phyloP scores from a whole-genome alignment of 225 moss, liverwort and hornwort genomes.

The Sphagnum contortum region DNA sequence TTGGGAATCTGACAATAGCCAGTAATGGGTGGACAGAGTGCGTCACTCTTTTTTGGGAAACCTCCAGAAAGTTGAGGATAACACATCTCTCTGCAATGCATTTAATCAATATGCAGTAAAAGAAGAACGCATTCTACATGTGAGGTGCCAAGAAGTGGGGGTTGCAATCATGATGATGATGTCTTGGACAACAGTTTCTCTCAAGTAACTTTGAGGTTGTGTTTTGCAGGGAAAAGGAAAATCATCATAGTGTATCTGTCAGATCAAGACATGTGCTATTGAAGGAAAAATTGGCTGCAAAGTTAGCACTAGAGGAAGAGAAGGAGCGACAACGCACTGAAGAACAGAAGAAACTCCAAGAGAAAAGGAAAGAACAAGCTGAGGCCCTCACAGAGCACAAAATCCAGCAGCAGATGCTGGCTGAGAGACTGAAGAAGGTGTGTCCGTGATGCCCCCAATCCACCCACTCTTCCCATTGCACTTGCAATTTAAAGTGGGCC shows the following conservation, averaged over 20 bases:
- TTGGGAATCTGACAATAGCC: slow-evolving; percentile 46
- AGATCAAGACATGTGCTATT: slow-evolving; percentile 60
- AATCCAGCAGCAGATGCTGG: slow-evolving; percentile 52
- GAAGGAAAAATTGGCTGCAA: slow-evolving; percentile 58
- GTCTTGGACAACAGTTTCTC: too few species aligned
- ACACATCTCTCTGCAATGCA: too few species aligned
- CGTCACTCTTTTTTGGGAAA: too few species aligned
- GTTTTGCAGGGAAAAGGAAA: slow-evolving; percentile 54
- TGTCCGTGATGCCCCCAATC: background rate
- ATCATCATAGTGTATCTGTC: slow-evolving; percentile 30
- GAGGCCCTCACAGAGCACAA: slow-evolving; percentile 59
- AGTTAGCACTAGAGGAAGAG: slow-evolving; percentile 65
- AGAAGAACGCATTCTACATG: too few species aligned
- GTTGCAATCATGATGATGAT: too few species aligned
- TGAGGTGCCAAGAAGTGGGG: too few species aligned
- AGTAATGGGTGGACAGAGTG: slow-evolving; percentile 48
- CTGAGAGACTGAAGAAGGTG: slow-evolving; percentile 79
- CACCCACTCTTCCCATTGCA: too few species aligned
- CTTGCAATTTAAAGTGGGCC: too few species aligned
- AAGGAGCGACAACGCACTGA: slow-evolving; percentile 48
- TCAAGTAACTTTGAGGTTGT: too few species aligned
- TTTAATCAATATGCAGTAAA: too few species aligned
- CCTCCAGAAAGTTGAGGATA: too few species aligned
- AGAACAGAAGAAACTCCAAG: slow-evolving; percentile 62
- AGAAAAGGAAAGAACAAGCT: slow-evolving; percentile 67